Percentiles rank a stretch among this genome's conserved stretches.
phyloP scores from a whole-genome alignment of 495 filamentous ascomycete species.

The Talaromyces wortmannii region DNA sequence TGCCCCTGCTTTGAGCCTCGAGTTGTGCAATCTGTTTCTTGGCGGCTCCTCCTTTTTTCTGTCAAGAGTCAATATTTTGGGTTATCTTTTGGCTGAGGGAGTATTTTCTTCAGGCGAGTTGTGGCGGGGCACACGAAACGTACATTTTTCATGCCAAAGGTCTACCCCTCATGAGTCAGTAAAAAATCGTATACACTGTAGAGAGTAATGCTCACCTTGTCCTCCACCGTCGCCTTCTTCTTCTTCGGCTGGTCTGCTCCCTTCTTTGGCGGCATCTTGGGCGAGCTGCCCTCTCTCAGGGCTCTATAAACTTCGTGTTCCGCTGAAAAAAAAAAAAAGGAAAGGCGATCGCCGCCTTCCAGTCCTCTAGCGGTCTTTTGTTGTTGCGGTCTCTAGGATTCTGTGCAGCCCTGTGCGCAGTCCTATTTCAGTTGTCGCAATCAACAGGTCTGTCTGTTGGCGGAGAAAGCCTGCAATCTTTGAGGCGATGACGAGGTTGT shows the following conservation, averaged over 20 bases:
- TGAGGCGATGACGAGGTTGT: neutral
- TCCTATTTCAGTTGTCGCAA: too few species aligned
- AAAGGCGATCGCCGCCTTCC: neutral
- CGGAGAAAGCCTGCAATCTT: neutral
- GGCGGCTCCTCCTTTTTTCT: conserved; percentile 89
- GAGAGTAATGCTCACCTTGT: conserved; percentile 54
- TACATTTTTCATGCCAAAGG: conserved; percentile 99
- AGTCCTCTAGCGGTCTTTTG: too few species aligned
- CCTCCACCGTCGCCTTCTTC: conserved; percentile 73
- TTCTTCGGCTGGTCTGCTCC: conserved; percentile 50
- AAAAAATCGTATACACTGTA: conserved; percentile 9
- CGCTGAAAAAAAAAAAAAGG: neutral
- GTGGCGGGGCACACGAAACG: conserved; percentile 19
- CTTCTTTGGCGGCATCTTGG: conserved; percentile 91
- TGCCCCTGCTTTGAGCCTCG: conserved; percentile 58
- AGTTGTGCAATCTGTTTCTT: conserved; percentile 85
- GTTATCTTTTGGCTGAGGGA: neutral
- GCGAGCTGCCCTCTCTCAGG: conserved; percentile 9
- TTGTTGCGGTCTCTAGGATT: too few species aligned
- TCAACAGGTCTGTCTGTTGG: too few species aligned
- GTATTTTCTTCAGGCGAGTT: conserved; percentile 1
- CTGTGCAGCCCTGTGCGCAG: too few species aligned
- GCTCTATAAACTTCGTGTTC: neutral
- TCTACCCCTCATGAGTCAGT: conserved; percentile 30
- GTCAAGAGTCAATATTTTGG: conserved; percentile 8